Conservation (phyloP, 495 filamentous ascomycete genomes). For the Ramalina peruviana region DNA sequence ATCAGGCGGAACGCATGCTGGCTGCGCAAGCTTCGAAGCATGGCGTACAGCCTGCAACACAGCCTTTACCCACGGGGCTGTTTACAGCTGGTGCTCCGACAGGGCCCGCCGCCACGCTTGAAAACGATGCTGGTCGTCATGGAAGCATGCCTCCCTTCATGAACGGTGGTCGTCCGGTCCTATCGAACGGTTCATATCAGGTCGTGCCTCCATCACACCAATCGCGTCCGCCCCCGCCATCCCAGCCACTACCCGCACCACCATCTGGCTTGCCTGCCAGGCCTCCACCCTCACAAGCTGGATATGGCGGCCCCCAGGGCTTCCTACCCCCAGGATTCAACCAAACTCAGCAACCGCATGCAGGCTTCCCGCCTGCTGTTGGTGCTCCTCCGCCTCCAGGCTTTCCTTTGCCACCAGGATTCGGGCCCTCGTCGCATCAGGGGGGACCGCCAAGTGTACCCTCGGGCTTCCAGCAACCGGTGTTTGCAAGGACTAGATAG, state of each 20-base stretch:
- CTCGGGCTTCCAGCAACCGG: slow-evolving; percentile 36
- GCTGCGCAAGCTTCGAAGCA: slow-evolving; percentile 88
- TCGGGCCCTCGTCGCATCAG: slow-evolving; percentile 26
- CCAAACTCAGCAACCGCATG: slow-evolving; percentile 24
- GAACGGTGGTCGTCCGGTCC: slow-evolving; percentile 21
- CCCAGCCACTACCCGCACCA: slow-evolving; percentile 42
- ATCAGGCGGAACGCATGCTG: slow-evolving; percentile 83
- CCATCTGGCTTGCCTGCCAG: slow-evolving; percentile 67
- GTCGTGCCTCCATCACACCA: slow-evolving; percentile 28
- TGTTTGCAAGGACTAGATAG: slow-evolving; percentile 33
- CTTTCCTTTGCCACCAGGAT: slow-evolving; percentile 39
- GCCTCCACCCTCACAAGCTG: slow-evolving; percentile 63
- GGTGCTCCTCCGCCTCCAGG: slow-evolving; percentile 39
- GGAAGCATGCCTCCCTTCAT: slow-evolving; percentile 26
- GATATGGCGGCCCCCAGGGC: slow-evolving; percentile 62
- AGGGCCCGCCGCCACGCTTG: slow-evolving; percentile 41
- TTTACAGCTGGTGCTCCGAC: slow-evolving; percentile 28
- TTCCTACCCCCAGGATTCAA: slow-evolving; percentile 47
- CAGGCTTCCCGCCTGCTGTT: slow-evolving; percentile 21
- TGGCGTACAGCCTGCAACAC: slow-evolving; percentile 65
- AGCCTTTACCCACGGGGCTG: slow-evolving; percentile 38
- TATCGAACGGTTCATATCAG: slow-evolving; percentile 25
- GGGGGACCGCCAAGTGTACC: slow-evolving; percentile 30
- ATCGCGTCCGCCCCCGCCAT: slow-evolving; percentile 27
- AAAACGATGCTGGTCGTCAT: slow-evolving; percentile 31